Conservation (phyloP, 1,139 yeast species). For the Arxiozyma heterogenica region DNA sequence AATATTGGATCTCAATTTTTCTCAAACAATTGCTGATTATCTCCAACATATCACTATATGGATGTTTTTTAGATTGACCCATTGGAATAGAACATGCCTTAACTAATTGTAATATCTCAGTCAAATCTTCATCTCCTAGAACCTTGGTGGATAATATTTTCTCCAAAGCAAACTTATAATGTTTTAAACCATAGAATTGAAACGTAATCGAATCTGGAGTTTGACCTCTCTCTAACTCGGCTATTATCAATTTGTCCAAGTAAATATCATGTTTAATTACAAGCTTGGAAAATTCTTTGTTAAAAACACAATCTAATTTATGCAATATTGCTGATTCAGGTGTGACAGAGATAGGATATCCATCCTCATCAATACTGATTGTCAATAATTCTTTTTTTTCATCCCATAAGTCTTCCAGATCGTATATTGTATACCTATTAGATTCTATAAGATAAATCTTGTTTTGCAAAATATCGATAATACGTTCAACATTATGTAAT, state of each 20-base stretch:
- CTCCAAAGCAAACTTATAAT: conserved; percentile 28
- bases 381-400: conserved; percentile 10
- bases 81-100: conserved; percentile 19
- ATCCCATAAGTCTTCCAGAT: conserved; percentile 22
- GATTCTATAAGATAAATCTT: conserved; percentile 20
- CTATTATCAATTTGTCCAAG: conserved; percentile 23
- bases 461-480: conserved; percentile 21
- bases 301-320: conserved; percentile 21
- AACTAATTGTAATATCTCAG: conserved; percentile 40
- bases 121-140: conserved; percentile 37
- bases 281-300: conserved; percentile 14
- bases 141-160: conserved; percentile 30
- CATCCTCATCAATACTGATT: conserved; percentile 19
- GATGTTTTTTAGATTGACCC: conserved; percentile 6
- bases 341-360: conserved; percentile 25
- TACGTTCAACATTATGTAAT: conserved; percentile 21
- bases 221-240: conserved; percentile 12
- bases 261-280: conserved; percentile 23
- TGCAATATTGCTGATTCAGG: conserved; percentile 25
- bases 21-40: conserved; percentile 52
- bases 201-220: conserved; percentile 15
- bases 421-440: conserved; percentile 14
- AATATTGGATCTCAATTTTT: conserved; percentile 55
- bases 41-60: conserved; percentile 34
- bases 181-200: conserved; percentile 17